Evolutionary conservation across 306 rosid species (phyloP).

Genomic region (Trichosanthes cucumerina): DNA sequence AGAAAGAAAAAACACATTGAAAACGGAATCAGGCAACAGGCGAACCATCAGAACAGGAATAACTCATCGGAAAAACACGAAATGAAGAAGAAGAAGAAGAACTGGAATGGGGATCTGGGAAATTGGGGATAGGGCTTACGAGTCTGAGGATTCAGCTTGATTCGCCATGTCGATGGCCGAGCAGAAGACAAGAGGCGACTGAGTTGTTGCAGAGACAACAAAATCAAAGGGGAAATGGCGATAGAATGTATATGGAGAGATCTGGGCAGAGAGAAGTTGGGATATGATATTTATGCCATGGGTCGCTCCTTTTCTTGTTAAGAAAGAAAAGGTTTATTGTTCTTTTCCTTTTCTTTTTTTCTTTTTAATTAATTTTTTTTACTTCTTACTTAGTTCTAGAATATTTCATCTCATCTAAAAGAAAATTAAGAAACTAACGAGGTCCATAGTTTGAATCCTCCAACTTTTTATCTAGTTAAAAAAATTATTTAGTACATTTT

Average conservation of each 20-base stretch:
- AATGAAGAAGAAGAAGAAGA: neutral
- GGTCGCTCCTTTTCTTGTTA: constrained; percentile 13
- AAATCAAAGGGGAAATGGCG: neutral
- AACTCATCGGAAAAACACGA: neutral
- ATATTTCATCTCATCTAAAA: neutral
- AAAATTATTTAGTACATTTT: no score
- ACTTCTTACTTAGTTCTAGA: neutral
- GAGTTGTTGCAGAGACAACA: neutral
- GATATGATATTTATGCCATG: neutral
- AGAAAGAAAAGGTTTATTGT: constrained; percentile 7
- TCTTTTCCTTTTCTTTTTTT: neutral
- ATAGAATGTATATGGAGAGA: neutral
- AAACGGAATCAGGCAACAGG: neutral
- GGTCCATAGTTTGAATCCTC: no score
- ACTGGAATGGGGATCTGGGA: constrained; percentile 11
- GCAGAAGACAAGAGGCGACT: neutral
- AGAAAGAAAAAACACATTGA: neutral
- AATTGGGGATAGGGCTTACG: constrained; percentile 7
- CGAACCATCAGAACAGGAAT: neutral
- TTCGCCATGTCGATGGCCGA: constrained; percentile 7
- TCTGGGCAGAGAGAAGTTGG: neutral
- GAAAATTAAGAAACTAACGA: no score
- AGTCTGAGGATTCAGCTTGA: constrained; percentile 18
- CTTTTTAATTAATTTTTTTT: neutral
- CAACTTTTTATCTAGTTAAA: no score